Conservation (phyloP, 2,329 filamentous ascomycete genomes). For the Raffaelea arxii region DNA sequence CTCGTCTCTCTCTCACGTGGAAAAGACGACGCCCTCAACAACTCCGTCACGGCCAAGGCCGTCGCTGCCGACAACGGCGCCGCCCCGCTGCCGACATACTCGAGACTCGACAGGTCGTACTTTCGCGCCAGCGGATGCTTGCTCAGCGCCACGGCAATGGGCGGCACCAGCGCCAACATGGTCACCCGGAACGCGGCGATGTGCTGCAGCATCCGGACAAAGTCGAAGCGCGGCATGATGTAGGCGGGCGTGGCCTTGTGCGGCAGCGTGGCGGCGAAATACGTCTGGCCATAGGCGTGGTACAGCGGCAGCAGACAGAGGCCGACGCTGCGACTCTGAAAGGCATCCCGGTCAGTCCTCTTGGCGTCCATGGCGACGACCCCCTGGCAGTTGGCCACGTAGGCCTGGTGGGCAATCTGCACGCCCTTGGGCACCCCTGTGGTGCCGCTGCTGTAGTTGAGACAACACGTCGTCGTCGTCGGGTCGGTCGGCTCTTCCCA, state of each 20-base stretch:
- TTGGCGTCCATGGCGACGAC: constrained; percentile 38
- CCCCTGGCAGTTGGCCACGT: constrained; percentile 60
- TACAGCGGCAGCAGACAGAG: constrained; percentile 71
- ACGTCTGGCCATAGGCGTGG: constrained; percentile 63
- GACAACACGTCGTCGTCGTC: constrained; percentile 46
- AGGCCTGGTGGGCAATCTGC: constrained; percentile 68
- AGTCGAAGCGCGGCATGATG: constrained; percentile 71
- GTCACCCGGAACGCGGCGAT: constrained; percentile 62
- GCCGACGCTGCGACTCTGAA: constrained; percentile 26
- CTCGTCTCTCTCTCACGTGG: too few relatives aligned
- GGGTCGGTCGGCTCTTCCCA: constrained; percentile 51
- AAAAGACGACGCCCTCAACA: constrained; percentile 36
- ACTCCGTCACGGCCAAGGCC: constrained; percentile 44
- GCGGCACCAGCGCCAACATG: constrained; percentile 58
- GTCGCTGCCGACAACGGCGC: constrained; percentile 56
- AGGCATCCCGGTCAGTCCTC: constrained; percentile 35
- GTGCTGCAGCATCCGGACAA: constrained; percentile 58
- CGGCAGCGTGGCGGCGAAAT: constrained; percentile 52
- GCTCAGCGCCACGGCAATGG: constrained; percentile 62
- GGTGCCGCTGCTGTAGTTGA: constrained; percentile 74
- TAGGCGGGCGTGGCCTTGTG: constrained; percentile 57
- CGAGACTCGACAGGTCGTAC: constrained; percentile 59
- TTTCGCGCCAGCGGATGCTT: constrained; percentile 58
- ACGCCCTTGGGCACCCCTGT: constrained; percentile 81
- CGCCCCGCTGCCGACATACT: constrained; percentile 52